A percentile compares a stretch with the other conserved stretches of the same genome.
Evolutionary conservation across 208 protist species (phyloP).

Genomic region (Entamoeba dispar): DNA sequence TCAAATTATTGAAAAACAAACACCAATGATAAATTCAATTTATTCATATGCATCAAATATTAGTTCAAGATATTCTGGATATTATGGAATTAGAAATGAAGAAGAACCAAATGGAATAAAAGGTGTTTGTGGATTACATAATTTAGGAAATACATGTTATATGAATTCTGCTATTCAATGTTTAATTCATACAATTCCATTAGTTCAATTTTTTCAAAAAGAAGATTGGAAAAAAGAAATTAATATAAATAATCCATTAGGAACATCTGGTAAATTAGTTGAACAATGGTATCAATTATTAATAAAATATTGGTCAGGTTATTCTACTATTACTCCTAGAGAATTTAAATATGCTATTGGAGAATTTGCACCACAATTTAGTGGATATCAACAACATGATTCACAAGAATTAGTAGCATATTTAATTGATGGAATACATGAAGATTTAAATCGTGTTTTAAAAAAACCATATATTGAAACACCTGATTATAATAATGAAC

Average conservation of each 20-base stretch:
- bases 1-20: neutral
- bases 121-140: conserved; percentile 38
- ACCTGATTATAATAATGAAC: neutral
- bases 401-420: neutral
- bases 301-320: neutral
- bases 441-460: neutral
- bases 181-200: conserved; percentile 26
- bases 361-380: conserved; percentile 6
- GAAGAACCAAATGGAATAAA: neutral
- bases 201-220: neutral
- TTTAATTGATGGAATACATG: conserved; percentile 7
- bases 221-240: neutral
- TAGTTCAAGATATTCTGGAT: neutral
- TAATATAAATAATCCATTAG: neutral
- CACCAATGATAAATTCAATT: neutral
- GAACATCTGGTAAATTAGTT: neutral
- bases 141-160: conserved; percentile 88
- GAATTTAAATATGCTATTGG: neutral
- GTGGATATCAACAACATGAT: conserved; percentile 1
- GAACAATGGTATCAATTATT: neutral
- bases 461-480: neutral
- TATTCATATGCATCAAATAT: neutral
- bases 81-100: neutral
- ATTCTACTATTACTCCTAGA: neutral
- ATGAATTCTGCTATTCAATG: conserved; percentile 77